These are phyloP conservation scores for Medicago lupulina DNA, from an alignment of 306 rosid species.

Conservation along the genomic window DNA sequence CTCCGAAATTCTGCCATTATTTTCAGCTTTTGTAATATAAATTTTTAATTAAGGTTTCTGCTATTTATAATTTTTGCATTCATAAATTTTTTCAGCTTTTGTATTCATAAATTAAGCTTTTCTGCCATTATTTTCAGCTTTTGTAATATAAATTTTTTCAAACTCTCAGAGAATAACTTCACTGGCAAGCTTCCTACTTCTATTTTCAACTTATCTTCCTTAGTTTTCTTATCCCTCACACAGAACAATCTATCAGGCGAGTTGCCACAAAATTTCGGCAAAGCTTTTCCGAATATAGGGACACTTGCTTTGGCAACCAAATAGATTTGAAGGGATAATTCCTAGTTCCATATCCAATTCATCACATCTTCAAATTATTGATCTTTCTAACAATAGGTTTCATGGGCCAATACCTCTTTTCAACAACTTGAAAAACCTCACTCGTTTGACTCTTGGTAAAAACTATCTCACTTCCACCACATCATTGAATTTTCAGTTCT, in stretches of 20 bases:
- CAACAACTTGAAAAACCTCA: conserved; percentile 42
- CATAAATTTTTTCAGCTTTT: too few species aligned
- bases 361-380: conserved; percentile 38
- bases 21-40: too few species aligned
- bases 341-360: conserved; percentile 53
- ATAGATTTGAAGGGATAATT: conserved; percentile 44
- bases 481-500: conserved; percentile 35
- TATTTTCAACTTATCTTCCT: conserved; percentile 46
- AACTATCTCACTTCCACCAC: conserved; percentile 46
- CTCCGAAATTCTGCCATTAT: too few species aligned
- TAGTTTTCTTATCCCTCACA: conserved; percentile 40
- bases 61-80: too few species aligned
- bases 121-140: too few species aligned
- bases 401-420: conserved; percentile 41
- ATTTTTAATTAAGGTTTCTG: too few species aligned
- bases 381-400: conserved; percentile 42
- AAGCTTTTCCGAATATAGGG: conserved; percentile 38
- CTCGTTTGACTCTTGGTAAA: background rate
- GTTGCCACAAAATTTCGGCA: conserved; percentile 37
- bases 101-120: too few species aligned
- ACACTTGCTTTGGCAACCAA: conserved; percentile 37
- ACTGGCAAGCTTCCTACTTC: conserved; percentile 38
- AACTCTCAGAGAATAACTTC: too few species aligned
- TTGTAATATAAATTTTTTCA: too few species aligned
- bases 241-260: conserved; percentile 37